These are phyloP conservation scores for Groenewaldozyma sp. DNA, from an alignment of 1,139 yeast species.

Conservation along the genomic window DNA sequence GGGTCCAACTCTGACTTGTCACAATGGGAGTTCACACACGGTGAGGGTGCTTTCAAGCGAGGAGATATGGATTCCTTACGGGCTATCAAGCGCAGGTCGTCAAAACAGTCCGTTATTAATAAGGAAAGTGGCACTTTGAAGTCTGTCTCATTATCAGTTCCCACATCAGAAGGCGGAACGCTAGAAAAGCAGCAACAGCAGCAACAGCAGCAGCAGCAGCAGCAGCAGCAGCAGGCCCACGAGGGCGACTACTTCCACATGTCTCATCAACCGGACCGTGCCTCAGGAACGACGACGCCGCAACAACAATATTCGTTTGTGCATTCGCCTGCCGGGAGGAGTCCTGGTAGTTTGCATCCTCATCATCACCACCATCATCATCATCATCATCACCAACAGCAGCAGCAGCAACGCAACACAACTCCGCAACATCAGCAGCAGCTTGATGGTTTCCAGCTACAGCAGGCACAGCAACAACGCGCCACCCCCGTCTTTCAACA, in stretches of 20 bases:
- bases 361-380: slow-evolving; percentile 5
- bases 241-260: neutral
- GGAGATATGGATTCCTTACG: slow-evolving; percentile 61
- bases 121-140: slow-evolving; percentile 24
- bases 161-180: slow-evolving; percentile 13
- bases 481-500: neutral
- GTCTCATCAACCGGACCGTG: neutral
- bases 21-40: slow-evolving; percentile 84
- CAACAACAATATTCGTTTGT: slow-evolving; percentile 1
- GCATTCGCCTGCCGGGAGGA: too few species aligned
- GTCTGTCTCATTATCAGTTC: slow-evolving; percentile 24
- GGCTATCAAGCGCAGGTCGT: slow-evolving; percentile 56
- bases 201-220: slow-evolving; percentile 6
- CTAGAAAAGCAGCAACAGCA: slow-evolving; percentile 3
- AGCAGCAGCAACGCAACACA: neutral
- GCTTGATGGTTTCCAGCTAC: neutral
- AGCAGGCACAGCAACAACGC: neutral
- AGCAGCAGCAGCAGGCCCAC: slow-evolving; percentile 6
- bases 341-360: too few species aligned
- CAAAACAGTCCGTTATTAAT: slow-evolving; percentile 28
- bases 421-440: neutral
- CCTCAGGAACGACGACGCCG: neutral
- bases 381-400: slow-evolving; percentile 4
- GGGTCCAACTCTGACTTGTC: slow-evolving; percentile 12
- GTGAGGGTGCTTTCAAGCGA: slow-evolving; percentile 64